Evolutionary conservation across 2,329 filamentous ascomycete species (phyloP), one percentile per base, ranked within the genome.

Genomic region (Trichoderma sp.): DNA sequence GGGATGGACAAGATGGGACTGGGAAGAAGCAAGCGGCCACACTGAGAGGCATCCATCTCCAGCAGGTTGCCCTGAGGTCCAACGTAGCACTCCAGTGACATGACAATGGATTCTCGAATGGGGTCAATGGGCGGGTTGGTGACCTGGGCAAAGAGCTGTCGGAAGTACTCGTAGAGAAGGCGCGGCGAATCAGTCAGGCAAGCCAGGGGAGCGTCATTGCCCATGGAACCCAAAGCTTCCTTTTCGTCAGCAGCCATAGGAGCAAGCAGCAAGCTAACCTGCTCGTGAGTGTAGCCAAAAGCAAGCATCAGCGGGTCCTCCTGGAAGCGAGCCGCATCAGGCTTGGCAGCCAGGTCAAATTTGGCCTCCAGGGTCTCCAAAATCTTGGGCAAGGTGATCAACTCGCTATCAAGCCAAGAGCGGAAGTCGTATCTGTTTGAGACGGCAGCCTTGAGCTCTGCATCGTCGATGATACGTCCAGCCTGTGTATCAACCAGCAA

Each of bases 181-280:
- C 94, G 92, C 74, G 95, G 94, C 71, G 94, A 92, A 73, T 92
- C 88, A n/a, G 95, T 92, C 78, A 98, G 85, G 80, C 94, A 97
- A 65, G 95, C 95, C 72, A 98, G 84, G 54, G 95, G 95, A 55
- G 92, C 93, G 83, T 98, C 95, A 78, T 98, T 98, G 75, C 95
- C 95, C 95, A 98, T 98, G 70, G 95, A 98, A 51, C 95, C 95
- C 66, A 98, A 86, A 54, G 95, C 95, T 81, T 98, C 95, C 83
- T 98, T 98, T 70, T 96, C 97, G 76, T 98, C 95, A 28, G 94
- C 94, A 69, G 94, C 95, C 95, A 98, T 98, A 11, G 95, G 95
- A 21, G 91, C 95, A 64, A 98, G 88, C 46, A 98, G 85, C 77
- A 98, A 83, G 79, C 91, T 95, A 79, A 98, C 91, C 81, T 98